Percentiles rank a stretch among this genome's conserved stretches.
phyloP scores from a whole-genome alignment of 169 alveolate species.

The Neospora caninum region DNA sequence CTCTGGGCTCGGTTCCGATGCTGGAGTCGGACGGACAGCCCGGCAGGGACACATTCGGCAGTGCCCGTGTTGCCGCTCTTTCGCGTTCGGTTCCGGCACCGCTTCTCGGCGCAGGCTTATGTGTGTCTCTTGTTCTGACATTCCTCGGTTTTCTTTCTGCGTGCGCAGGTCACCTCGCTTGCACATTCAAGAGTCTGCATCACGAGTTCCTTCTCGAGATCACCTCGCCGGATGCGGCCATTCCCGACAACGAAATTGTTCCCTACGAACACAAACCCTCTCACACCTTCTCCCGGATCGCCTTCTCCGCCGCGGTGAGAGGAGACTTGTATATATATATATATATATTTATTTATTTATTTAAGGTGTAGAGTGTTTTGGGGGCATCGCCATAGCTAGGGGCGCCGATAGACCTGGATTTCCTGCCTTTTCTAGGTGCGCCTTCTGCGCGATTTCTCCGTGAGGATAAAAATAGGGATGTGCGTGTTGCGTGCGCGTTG shows the following conservation, averaged over 20 bases:
- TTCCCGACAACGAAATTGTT: not conserved
- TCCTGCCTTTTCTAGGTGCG: not conserved
- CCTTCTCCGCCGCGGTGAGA: conserved; percentile 55
- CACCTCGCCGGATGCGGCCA: not conserved
- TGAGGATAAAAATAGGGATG: too few relatives aligned
- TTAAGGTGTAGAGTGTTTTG: too few relatives aligned
- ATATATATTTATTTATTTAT: too few relatives aligned
- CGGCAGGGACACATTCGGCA: too few relatives aligned
- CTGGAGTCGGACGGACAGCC: too few relatives aligned
- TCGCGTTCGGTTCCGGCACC: too few relatives aligned
- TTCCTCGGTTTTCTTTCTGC: not conserved
- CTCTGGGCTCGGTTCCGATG: too few relatives aligned
- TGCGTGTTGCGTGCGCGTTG: not conserved
- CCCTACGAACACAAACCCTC: conserved; percentile 45
- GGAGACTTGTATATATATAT: too few relatives aligned
- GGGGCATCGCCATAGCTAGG: not conserved
- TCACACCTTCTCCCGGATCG: conserved; percentile 44
- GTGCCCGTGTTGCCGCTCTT: too few relatives aligned
- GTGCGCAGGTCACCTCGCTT: not conserved
- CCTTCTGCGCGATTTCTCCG: too few relatives aligned
- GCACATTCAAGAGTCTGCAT: not conserved
- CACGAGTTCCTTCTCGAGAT: not conserved
- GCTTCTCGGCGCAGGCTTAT: too few relatives aligned
- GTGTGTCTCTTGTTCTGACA: too few relatives aligned
- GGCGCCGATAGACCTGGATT: not conserved